phyloP scores from a whole-genome alignment of 1,284 basidiomycete genomes.

The Ceratobasidium sp. region DNA sequence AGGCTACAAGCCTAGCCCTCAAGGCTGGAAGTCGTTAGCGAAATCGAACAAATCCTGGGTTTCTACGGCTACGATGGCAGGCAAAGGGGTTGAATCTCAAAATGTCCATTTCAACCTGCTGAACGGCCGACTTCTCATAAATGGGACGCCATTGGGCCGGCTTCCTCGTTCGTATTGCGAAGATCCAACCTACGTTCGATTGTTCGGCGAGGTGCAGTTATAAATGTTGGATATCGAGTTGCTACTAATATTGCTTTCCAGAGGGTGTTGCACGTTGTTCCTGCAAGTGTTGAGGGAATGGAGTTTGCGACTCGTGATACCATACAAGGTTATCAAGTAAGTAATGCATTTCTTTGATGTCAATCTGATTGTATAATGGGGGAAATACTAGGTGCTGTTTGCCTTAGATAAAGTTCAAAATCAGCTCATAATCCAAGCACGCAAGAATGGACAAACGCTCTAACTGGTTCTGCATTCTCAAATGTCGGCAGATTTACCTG shows the following conservation, averaged over 20 bases:
- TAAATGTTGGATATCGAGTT: slow-evolving; percentile 38
- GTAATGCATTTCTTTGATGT: neutral
- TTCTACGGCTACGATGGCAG: slow-evolving; percentile 44
- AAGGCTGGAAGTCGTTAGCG: slow-evolving; percentile 47
- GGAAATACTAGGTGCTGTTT: neutral
- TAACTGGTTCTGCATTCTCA: slow-evolving; percentile 24
- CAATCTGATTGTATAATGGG: neutral
- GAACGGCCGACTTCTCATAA: slow-evolving; percentile 53
- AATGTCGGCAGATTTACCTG: slow-evolving; percentile 17
- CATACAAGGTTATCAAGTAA: slow-evolving; percentile 5
- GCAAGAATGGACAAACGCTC: neutral
- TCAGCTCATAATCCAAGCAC: neutral
- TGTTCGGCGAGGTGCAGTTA: slow-evolving; percentile 51
- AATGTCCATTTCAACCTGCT: slow-evolving; percentile 53
- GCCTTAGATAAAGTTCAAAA: neutral
- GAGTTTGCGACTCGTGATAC: neutral
- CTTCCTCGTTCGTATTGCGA: slow-evolving; percentile 50
- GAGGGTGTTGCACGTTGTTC: slow-evolving; percentile 26
- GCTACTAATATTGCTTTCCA: slow-evolving; percentile 48
- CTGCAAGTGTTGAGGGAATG: slow-evolving; percentile 6
- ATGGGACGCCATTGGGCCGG: slow-evolving; percentile 52
- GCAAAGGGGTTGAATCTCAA: slow-evolving; percentile 4
- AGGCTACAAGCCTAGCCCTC: slow-evolving; percentile 45
- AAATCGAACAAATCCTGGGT: slow-evolving; percentile 52
- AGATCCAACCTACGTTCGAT: slow-evolving; percentile 48